These are phyloP conservation scores for Paraconiothyrium brasiliense DNA, from an alignment of 2,329 filamentous ascomycete genomes.

Conservation along the genomic window DNA sequence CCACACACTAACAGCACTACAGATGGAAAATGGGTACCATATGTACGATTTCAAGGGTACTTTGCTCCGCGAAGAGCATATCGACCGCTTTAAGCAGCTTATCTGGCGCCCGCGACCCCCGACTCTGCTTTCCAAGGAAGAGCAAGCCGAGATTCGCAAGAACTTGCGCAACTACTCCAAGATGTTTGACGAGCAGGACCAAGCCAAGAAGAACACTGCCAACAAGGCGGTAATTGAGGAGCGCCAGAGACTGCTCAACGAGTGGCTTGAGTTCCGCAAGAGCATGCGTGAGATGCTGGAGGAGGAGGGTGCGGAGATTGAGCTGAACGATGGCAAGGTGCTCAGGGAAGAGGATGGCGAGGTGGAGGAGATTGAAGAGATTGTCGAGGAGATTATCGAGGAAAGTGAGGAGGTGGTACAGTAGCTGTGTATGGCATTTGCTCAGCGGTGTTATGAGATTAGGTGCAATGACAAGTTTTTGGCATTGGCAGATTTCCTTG, in stretches of 20 bases:
- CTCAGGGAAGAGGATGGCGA: slow-evolving; percentile 60
- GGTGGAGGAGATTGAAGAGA: slow-evolving; percentile 70
- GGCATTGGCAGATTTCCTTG: background rate
- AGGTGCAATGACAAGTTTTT: background rate
- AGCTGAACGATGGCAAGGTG: slow-evolving; percentile 63
- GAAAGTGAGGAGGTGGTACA: slow-evolving; percentile 81
- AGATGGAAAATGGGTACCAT: slow-evolving; percentile 99
- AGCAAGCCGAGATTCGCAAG: slow-evolving; percentile 98
- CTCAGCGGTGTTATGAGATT: background rate
- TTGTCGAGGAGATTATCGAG: slow-evolving; percentile 90
- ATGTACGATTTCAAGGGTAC: slow-evolving; percentile 96
- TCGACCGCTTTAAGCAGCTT: slow-evolving; percentile 98
- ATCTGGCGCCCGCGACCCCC: slow-evolving; percentile 91
- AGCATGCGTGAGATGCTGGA: slow-evolving; percentile 72
- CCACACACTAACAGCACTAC: slow-evolving; percentile 28
- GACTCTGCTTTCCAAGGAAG: slow-evolving; percentile 92
- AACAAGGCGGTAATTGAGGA: slow-evolving; percentile 93
- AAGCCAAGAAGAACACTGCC: slow-evolving; percentile 90
- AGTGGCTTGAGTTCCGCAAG: slow-evolving; percentile 89
- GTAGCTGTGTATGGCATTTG: slow-evolving; percentile 23
- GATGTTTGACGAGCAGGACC: slow-evolving; percentile 93
- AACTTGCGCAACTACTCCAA: slow-evolving; percentile 97
- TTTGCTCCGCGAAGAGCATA: slow-evolving; percentile 85
- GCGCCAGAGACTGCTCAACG: slow-evolving; percentile 80
- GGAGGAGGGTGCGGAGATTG: slow-evolving; percentile 64